Percentiles rank a stretch among this genome's conserved stretches.
These are phyloP conservation scores for Marasmius oreades DNA, from an alignment of 1,284 basidiomycete genomes.

Conservation along the genomic window DNA sequence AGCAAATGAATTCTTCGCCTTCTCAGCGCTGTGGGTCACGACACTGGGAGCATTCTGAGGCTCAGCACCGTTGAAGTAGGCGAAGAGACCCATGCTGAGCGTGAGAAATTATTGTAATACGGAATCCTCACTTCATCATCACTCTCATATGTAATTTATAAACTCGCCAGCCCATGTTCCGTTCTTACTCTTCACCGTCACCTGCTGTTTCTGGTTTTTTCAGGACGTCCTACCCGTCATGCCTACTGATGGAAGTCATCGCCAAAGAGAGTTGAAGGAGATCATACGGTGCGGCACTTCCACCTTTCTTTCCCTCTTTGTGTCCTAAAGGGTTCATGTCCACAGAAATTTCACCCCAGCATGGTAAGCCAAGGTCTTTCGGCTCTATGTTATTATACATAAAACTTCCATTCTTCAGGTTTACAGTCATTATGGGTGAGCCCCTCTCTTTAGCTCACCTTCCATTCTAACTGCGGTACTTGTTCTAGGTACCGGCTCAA, in stretches of 20 bases:
- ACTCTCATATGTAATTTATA: background rate
- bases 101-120: slow-evolving; percentile 2
- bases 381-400: background rate
- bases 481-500: slow-evolving; percentile 48
- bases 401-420: background rate
- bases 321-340: background rate
- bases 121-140: background rate
- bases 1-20: background rate
- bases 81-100: slow-evolving; percentile 14
- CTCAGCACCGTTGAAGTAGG: slow-evolving; percentile 9
- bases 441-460: slow-evolving; percentile 9
- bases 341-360: slow-evolving; percentile 15
- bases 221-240: background rate
- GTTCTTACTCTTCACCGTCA: background rate
- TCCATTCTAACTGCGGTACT: slow-evolving; percentile 1
- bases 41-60: slow-evolving; percentile 1
- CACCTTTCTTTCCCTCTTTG: background rate
- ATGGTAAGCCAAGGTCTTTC: slow-evolving; percentile 1
- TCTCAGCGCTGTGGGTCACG: slow-evolving; percentile 3
- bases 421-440: slow-evolving; percentile 41
- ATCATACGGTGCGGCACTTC: slow-evolving; percentile 13
- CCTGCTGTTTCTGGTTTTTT: background rate
- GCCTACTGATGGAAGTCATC: slow-evolving; percentile 7
- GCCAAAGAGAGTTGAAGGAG: slow-evolving; percentile 8
- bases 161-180: background rate